Percentiles rank a stretch among this genome's conserved stretches.
These are phyloP conservation scores for Phytophthora litchii DNA, from an alignment of 352 stramenopile species.

Conservation along the genomic window DNA sequence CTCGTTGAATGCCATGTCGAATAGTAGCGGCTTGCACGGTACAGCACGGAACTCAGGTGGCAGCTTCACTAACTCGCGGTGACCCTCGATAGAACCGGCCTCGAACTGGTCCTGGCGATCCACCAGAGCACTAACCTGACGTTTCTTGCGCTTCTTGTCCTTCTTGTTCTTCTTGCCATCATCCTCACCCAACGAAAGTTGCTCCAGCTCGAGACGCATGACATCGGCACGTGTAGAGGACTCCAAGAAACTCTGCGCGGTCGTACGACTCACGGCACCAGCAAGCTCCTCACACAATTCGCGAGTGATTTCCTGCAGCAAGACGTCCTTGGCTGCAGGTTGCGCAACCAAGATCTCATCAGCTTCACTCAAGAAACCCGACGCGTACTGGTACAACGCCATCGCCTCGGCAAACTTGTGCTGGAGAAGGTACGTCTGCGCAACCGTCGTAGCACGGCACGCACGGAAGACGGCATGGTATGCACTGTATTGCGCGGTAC, in stretches of 20 bases:
- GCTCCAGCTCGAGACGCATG: slow-evolving; percentile 68
- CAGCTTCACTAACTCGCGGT: slow-evolving; percentile 69
- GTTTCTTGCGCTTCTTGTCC: slow-evolving; percentile 49
- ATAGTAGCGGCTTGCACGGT: slow-evolving; percentile 81
- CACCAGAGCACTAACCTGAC: slow-evolving; percentile 34
- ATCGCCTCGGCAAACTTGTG: slow-evolving; percentile 74
- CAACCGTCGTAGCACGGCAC: slow-evolving; percentile 63
- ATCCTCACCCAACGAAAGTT: slow-evolving; percentile 55
- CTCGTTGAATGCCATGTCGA: slow-evolving; percentile 85
- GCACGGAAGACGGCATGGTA: slow-evolving; percentile 75
- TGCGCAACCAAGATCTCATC: slow-evolving; percentile 65
- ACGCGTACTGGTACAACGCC: slow-evolving; percentile 76
- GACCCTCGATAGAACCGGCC: slow-evolving; percentile 45
- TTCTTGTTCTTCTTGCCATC: slow-evolving; percentile 69
- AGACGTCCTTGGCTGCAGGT: slow-evolving; percentile 60
- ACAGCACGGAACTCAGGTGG: slow-evolving; percentile 69
- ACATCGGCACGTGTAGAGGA: slow-evolving; percentile 57
- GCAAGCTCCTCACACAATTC: slow-evolving; percentile 64
- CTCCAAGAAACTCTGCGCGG: slow-evolving; percentile 74
- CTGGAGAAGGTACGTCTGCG: slow-evolving; percentile 68
- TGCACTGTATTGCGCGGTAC: slow-evolving; percentile 65
- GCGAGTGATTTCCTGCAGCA: slow-evolving; percentile 70
- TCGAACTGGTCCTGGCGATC: slow-evolving; percentile 50
- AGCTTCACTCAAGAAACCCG: slow-evolving; percentile 58
- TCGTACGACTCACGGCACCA: slow-evolving; percentile 72